phyloP scores from a whole-genome alignment of 2,329 filamentous ascomycete genomes.

The Aureobasidium sp. region DNA sequence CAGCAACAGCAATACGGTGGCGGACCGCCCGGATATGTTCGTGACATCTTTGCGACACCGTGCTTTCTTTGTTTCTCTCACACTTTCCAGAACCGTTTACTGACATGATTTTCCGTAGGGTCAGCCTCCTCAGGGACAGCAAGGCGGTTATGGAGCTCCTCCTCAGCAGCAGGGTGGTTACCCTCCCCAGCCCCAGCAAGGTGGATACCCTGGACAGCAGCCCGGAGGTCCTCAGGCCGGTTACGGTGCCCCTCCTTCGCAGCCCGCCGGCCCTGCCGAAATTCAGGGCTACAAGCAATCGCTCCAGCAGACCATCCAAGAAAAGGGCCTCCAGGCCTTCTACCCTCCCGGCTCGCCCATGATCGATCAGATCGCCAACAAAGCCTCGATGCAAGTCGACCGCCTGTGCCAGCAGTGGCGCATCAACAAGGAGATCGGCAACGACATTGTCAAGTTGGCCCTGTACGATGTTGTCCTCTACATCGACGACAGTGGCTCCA shows the following conservation, averaged over 20 bases:
- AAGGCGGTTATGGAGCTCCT: constrained; percentile 19
- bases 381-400: constrained; percentile 43
- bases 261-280: constrained; percentile 40
- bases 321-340: constrained; percentile 51
- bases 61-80: not conserved
- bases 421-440: constrained; percentile 51
- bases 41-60: constrained; percentile 16
- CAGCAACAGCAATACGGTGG: constrained; percentile 4
- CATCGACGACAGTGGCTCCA: constrained; percentile 61
- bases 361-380: constrained; percentile 43
- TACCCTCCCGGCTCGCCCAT: constrained; percentile 47
- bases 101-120: constrained; percentile 16
- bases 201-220: constrained; percentile 23
- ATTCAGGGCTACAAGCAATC: constrained; percentile 48
- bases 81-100: not conserved
- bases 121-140: constrained; percentile 25
- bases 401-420: constrained; percentile 49
- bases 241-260: constrained; percentile 24
- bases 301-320: constrained; percentile 47
- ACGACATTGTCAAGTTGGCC: constrained; percentile 53
- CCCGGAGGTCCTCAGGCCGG: constrained; percentile 21
- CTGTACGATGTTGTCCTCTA: constrained; percentile 56
- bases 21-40: constrained; percentile 16
- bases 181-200: constrained; percentile 23
- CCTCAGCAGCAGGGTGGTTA: constrained; percentile 15